Base-by-base conservation (phyloP, 768 basidiomycete species). In the Phaeotremella skinneri region DNA sequence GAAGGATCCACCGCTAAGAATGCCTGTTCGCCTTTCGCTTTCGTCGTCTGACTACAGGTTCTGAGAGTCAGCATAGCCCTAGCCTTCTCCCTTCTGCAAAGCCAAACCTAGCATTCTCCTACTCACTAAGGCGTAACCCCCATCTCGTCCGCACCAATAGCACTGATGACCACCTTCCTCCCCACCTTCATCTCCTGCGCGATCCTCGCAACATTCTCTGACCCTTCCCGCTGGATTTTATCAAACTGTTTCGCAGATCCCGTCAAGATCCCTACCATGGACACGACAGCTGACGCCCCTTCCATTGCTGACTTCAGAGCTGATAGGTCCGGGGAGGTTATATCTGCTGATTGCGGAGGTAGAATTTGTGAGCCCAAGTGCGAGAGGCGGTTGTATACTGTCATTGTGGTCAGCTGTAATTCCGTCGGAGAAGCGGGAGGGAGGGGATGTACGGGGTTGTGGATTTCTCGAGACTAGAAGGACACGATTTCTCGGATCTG, bases 221-320 rank as follows among this genome's bases (percentile, higher is more conserved):
- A 85, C 3, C 88, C 87, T 64, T 79, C 80, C 79, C 82, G 81
- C 63, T 89, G 87, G 16, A 87, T 80, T 9, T 78, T 78, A 51
- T 86, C 81, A 65, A 88, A 88, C 49, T 83, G 78, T 30, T 79
- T 74, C 0, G 79, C 78, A 3, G 82, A 79, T 2, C 87, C 87
- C 50, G 82, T 79, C 68, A 90, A 78, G 23, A 88, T 75, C 1
- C 87, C 87, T 27, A 88, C 87, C 31, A 89, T 80, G 17, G 86
- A 88, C 0, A 88, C 78, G 1, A 88, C 81, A 1, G 83, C 80
- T 32, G 79, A 70, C 2, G 88, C 85, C 59, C 78, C 82, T 56
- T 81, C 68, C 58, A 89, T 82, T 0, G 83, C 67, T 30, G 56
- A 45, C 4, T 39, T 13, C 2, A 69, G 55, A 21, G 59, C 39